These are phyloP conservation scores for Didymella lethalis DNA, from an alignment of 2,329 filamentous ascomycete genomes.

Conservation along the genomic window DNA sequence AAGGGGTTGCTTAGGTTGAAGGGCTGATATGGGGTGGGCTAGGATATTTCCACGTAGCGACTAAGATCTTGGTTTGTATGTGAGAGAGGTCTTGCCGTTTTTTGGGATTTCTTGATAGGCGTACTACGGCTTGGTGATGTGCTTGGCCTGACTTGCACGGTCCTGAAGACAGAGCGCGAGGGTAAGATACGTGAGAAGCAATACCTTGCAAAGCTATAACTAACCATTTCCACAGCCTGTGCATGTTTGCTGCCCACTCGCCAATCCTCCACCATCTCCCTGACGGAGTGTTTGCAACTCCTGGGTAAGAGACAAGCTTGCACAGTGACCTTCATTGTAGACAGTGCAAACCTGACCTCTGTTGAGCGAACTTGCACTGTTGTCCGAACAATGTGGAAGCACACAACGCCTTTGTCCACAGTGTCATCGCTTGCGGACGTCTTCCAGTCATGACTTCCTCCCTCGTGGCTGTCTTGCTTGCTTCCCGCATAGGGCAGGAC, in stretches of 20 bases:
- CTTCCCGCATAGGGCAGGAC: slow-evolving; percentile 10
- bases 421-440: background rate
- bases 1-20: background rate
- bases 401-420: slow-evolving; percentile 7
- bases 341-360: background rate
- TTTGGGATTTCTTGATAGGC: background rate
- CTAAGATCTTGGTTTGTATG: background rate
- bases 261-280: no score
- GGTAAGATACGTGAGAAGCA: background rate
- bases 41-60: slow-evolving; percentile 5
- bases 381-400: background rate
- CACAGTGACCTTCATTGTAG: background rate
- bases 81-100: background rate
- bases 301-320: slow-evolving; percentile 1
- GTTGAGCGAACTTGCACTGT: background rate
- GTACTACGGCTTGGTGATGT: background rate
- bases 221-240: background rate
- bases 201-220: background rate
- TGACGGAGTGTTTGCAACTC: background rate
- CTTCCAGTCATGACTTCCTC: slow-evolving; percentile 14
- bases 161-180: background rate
- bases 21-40: background rate
- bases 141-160: background rate
- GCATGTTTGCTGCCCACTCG: background rate
- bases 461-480: slow-evolving; percentile 18